Percentiles rank a stretch among this genome's conserved stretches.
phyloP scores from a whole-genome alignment of 2,329 filamentous ascomycete genomes.

The Domatiomyces globalis region DNA sequence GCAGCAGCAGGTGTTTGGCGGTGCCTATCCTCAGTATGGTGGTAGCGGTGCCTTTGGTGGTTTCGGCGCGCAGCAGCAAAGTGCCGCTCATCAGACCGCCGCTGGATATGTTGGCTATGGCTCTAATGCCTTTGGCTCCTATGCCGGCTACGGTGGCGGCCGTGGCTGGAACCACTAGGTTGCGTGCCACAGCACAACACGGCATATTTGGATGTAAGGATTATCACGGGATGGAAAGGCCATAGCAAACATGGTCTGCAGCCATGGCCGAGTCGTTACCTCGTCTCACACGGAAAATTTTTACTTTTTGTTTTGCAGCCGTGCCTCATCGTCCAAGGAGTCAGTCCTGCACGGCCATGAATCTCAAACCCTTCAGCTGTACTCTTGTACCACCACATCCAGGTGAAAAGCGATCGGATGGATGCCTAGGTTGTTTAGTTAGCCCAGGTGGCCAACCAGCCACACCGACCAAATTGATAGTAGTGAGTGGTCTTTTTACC shows the following conservation, averaged over 20 bases:
- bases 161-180: slow-evolving; percentile 11
- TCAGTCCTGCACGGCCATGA: neutral
- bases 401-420: neutral
- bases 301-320: neutral
- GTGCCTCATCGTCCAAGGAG: neutral
- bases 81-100: slow-evolving; percentile 12
- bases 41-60: slow-evolving; percentile 7
- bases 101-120: slow-evolving; percentile 15
- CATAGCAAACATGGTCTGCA: neutral
- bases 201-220: neutral
- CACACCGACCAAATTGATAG: neutral
- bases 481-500: neutral
- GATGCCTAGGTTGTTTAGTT: neutral
- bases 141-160: slow-evolving; percentile 15
- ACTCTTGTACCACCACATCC: neutral
- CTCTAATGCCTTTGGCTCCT: slow-evolving; percentile 16
- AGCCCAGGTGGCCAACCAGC: neutral
- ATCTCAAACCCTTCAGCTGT: neutral
- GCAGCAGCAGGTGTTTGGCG: slow-evolving; percentile 23
- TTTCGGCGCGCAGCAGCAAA: slow-evolving; percentile 9
- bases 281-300: neutral
- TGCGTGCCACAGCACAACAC: neutral
- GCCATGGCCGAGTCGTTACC: neutral
- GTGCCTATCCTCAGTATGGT: slow-evolving; percentile 19
- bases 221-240: neutral